Evolutionary conservation across 805 yeast genomes (phyloP).

Genomic region (Wickerhamiella bombiphila): DNA sequence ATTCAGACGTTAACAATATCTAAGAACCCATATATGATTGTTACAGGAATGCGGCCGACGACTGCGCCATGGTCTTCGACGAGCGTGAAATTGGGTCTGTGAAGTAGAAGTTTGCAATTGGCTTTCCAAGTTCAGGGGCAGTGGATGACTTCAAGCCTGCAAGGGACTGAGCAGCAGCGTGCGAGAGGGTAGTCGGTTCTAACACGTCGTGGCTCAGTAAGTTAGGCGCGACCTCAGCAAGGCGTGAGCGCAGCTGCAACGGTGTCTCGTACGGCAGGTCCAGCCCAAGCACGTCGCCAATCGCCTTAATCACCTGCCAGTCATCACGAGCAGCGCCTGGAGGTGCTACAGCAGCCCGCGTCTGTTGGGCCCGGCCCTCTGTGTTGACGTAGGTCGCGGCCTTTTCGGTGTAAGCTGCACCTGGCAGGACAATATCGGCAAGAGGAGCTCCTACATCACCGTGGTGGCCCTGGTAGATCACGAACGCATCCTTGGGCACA

Average conservation of each 20-base stretch:
- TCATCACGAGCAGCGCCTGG: constrained; percentile 88
- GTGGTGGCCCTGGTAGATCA: constrained; percentile 81
- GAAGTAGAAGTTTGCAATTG: constrained; percentile 72
- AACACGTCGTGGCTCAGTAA: constrained; percentile 59
- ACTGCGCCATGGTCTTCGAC: constrained; percentile 81
- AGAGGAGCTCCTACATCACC: constrained; percentile 80
- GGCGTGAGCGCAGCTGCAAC: constrained; percentile 50
- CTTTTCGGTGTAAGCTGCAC: constrained; percentile 81
- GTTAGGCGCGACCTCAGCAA: constrained; percentile 69
- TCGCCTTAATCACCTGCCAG: constrained; percentile 76
- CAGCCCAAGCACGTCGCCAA: constrained; percentile 58
- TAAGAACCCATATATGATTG: background rate
- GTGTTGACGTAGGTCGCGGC: constrained; percentile 75
- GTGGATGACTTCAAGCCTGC: constrained; percentile 30
- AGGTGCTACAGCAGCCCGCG: constrained; percentile 75
- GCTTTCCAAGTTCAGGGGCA: constrained; percentile 40
- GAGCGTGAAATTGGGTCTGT: constrained; percentile 78
- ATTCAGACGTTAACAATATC: background rate
- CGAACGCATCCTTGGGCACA: constrained; percentile 74
- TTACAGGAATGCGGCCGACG: constrained; percentile 36
- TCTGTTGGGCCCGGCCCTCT: constrained; percentile 74
- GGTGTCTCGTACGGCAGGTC: constrained; percentile 65
- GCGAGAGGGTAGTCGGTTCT: constrained; percentile 48
- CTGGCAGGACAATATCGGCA: constrained; percentile 79
- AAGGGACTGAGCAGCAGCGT: constrained; percentile 34